These are phyloP conservation scores for Sphaerulina musiva DNA, from an alignment of 2,329 filamentous ascomycete species.

Conservation along the genomic window DNA sequence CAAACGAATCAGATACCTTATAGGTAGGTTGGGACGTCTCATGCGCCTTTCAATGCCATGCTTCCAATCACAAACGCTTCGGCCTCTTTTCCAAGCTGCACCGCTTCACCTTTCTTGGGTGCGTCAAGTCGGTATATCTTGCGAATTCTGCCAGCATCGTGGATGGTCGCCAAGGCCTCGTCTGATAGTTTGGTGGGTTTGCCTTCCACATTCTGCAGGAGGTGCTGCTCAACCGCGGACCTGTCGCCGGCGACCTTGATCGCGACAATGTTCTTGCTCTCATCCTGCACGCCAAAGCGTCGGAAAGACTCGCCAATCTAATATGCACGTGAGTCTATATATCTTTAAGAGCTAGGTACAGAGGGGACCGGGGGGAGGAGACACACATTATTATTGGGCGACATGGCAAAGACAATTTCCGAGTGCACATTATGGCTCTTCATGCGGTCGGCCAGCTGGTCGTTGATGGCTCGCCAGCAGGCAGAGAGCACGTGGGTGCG, in stretches of 20 bases:
- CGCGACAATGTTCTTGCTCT: constrained; percentile 66
- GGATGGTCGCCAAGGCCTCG: constrained; percentile 50
- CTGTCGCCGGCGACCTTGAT: constrained; percentile 62
- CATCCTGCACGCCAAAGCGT: constrained; percentile 70
- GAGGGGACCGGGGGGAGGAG: neutral
- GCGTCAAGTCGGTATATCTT: constrained; percentile 82
- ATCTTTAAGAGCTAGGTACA: neutral
- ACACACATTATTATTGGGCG: constrained; percentile 71
- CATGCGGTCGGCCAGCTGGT: constrained; percentile 54
- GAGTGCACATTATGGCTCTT: constrained; percentile 83
- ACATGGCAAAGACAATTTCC: constrained; percentile 76
- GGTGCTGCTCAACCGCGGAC: constrained; percentile 49
- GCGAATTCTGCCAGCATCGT: constrained; percentile 63
- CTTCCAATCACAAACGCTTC: constrained; percentile 66
- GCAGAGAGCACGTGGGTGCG: constrained; percentile 67
- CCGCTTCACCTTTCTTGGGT: constrained; percentile 30
- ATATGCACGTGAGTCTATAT: constrained; percentile 1
- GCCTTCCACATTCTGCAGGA: constrained; percentile 58
- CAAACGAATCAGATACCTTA: neutral
- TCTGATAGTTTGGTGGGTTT: constrained; percentile 55
- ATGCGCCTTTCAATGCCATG: constrained; percentile 61
- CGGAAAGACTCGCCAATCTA: constrained; percentile 90
- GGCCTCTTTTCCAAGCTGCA: constrained; percentile 41
- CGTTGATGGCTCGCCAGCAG: constrained; percentile 68
- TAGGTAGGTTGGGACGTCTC: constrained; percentile 13